phyloP scores from a whole-genome alignment of 176 grass and related monocot genomes.

The Oryza meridionalis region DNA sequence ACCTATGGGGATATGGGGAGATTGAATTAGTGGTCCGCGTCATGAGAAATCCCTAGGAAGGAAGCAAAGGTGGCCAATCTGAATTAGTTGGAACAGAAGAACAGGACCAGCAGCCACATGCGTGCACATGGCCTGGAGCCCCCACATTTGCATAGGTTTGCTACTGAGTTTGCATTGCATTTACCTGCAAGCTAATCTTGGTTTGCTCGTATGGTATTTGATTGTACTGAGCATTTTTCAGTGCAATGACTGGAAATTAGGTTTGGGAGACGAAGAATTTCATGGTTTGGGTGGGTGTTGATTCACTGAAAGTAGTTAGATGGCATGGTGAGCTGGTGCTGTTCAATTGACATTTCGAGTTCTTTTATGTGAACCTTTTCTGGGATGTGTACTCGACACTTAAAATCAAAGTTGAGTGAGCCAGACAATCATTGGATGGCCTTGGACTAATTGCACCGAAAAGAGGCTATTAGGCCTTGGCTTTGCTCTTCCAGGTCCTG shows the following conservation, averaged over 20 bases:
- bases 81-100: conserved; percentile 48
- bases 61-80: conserved; percentile 32
- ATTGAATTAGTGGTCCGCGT: conserved; percentile 28
- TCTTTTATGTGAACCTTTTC: not conserved
- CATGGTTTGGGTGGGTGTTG: not conserved
- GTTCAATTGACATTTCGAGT: not conserved
- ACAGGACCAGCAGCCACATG: conserved; percentile 51
- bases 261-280: not conserved
- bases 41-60: conserved; percentile 36
- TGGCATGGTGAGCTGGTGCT: not conserved
- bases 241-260: not conserved
- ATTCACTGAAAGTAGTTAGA: not conserved
- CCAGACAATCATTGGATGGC: conserved; percentile 15
- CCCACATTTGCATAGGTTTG: conserved; percentile 34
- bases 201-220: conserved; percentile 22
- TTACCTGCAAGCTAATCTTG: conserved; percentile 18
- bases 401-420: conserved; percentile 17
- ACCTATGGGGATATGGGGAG: conserved; percentile 30
- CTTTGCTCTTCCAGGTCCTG: conserved; percentile 13
- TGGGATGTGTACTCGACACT: not conserved
- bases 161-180: conserved; percentile 37
- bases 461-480: not conserved
- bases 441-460: not conserved
- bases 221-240: not conserved
- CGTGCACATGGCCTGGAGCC: conserved; percentile 44